Percentiles rank a stretch among this genome's conserved stretches.
These are phyloP conservation scores for Tarenaya hassleriana DNA, from an alignment of 345 rosid genomes.

Conservation along the genomic window DNA sequence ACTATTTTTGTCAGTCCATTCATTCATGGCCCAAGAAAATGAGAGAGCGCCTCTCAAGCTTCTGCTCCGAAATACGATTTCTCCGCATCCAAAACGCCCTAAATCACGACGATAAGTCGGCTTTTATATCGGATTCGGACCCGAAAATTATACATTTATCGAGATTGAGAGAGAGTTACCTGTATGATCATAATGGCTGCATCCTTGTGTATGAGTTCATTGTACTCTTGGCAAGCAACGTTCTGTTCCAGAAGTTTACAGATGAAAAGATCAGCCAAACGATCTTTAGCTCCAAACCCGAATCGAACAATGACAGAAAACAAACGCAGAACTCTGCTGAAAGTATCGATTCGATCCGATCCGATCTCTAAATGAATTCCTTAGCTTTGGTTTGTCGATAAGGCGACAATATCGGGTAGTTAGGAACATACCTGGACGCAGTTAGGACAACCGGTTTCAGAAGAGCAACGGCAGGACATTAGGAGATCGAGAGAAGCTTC, in stretches of 20 bases:
- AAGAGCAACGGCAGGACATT: conserved; percentile 52
- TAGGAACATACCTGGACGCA: conserved; percentile 62
- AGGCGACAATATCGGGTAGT: no score
- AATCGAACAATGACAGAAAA: not conserved
- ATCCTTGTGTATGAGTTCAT: conserved; percentile 70
- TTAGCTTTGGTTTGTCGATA: no score
- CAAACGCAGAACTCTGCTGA: no score
- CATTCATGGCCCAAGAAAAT: no score
- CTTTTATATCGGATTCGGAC: not conserved
- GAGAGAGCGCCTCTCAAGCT: no score
- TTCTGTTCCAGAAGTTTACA: conserved; percentile 32
- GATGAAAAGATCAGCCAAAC: not conserved
- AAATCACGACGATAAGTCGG: conserved; percentile 21
- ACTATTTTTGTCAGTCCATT: no score
- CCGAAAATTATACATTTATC: not conserved
- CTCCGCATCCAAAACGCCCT: conserved; percentile 72
- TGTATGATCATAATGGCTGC: conserved; percentile 70
- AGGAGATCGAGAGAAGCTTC: conserved; percentile 65
- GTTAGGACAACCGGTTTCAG: conserved; percentile 67
- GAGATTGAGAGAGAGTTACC: conserved; percentile 32
- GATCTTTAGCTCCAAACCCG: no score
- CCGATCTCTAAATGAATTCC: no score
- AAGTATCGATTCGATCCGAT: no score
- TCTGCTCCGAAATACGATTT: conserved; percentile 36
- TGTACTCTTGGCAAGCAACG: conserved; percentile 58